Base-by-base conservation (phyloP, 2,329 filamentous ascomycete species). In the Phyllosticta citrichinensis region DNA sequence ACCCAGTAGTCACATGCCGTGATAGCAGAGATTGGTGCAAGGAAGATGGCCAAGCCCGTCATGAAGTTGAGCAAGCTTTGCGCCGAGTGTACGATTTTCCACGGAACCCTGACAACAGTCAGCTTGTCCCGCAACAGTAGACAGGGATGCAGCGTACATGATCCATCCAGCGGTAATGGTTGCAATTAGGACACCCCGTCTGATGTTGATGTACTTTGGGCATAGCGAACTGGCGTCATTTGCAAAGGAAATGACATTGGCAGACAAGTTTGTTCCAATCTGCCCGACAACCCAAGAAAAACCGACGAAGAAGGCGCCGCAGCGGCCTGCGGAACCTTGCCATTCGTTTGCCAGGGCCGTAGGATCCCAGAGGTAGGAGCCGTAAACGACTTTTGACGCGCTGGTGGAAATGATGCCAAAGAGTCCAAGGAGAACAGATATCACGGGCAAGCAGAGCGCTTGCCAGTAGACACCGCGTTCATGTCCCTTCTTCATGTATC, bases 21-120 rank as follows among this genome's bases (percentile, higher is more conserved):
- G 8, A 68, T 64, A 19, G 60, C 65, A 2, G 62, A 59, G 22
- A 67, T 67, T 1, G 68, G 67, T 1, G 65, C 67, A 54, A 71
- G 47, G 63, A 71, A 71, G 22, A 70, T 66, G 22, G 64, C 67
- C 52, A 67, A 66, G 1, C 60, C 64, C 40, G 64, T 64, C 40
- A 71, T 65, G 64, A 71, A 71, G 14, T 64, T 70, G 14, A 70
- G 64, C 27, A 70, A 66, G 1, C 63, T 63, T 11, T 61, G 63
- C 8, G 65, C 69, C 10, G 65, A 67, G 5, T 62, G 57, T 33
- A 70, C 63, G n/a, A 70, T 70, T 19, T 66, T 70, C 70, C 69
- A 71, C 0, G 66, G 67, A 17, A 59, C 62, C 56, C 64, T 60
- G 20, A 3, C 6, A n/a, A n/a, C 6, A 5, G 40, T 47, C 40